These are phyloP conservation scores for Psilocybe cubensis DNA, from an alignment of 768 basidiomycete species.

Conservation along the genomic window DNA sequence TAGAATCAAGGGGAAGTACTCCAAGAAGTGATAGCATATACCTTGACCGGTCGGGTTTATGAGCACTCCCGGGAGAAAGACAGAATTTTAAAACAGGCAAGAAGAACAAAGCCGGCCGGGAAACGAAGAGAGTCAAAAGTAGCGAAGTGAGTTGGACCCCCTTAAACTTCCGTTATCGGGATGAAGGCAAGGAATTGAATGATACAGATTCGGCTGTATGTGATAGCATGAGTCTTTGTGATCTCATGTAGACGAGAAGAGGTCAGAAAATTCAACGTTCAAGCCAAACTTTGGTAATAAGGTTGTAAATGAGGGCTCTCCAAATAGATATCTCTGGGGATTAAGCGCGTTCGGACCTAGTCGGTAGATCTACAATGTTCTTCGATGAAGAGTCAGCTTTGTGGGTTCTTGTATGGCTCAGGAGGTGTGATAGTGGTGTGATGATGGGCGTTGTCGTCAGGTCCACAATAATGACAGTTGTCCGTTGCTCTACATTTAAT, in stretches of 20 bases:
- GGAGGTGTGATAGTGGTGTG: neutral
- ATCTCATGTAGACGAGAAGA: neutral
- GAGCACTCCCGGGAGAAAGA: neutral
- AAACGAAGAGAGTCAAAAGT: neutral
- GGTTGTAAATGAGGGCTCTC: neutral
- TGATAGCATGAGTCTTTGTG: no score
- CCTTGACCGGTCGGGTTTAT: neutral
- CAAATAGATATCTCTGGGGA: neutral
- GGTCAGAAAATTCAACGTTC: neutral
- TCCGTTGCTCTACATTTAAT: neutral
- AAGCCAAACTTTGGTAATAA: neutral
- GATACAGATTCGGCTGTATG: no score
- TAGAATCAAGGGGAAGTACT: neutral
- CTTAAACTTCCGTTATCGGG: no score
- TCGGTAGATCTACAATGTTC: neutral
- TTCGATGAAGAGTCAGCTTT: neutral
- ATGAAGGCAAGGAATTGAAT: no score
- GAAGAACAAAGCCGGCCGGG: conserved; percentile 1
- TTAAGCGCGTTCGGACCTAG: neutral
- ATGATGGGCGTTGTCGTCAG: no score
- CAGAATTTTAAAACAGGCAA: conserved; percentile 7
- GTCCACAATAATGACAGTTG: no score
- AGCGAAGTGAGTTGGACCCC: conserved; percentile 1
- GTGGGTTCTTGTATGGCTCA: neutral
- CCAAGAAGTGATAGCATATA: neutral